Conservation (phyloP, 139 green algal genomes). For the Pycnococcus provasolii region DNA sequence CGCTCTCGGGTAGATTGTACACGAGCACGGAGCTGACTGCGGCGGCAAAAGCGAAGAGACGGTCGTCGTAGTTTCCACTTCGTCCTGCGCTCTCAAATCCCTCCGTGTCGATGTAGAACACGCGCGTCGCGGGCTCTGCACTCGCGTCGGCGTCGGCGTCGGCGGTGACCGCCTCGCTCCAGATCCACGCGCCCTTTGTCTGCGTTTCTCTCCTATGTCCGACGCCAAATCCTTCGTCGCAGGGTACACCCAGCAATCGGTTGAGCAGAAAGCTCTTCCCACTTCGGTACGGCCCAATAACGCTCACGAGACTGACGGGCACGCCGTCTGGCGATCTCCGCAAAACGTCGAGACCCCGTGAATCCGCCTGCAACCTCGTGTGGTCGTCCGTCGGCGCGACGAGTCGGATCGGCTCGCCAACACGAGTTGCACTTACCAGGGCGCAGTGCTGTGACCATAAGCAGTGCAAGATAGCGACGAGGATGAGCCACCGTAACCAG, state of each 20-base stretch:
- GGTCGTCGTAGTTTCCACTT: constrained; percentile 80
- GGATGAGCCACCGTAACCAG: no score
- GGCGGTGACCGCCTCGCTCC: constrained; percentile 53
- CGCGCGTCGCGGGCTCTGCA: constrained; percentile 14
- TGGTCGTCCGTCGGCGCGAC: no score
- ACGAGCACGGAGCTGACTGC: constrained; percentile 60
- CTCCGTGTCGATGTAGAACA: constrained; percentile 88
- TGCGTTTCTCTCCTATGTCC: constrained; percentile 79
- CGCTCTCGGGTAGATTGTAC: constrained; percentile 84
- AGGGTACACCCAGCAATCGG: constrained; percentile 72
- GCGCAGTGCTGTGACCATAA: no score
- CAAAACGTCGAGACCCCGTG: background rate
- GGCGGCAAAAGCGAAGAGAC: constrained; percentile 79
- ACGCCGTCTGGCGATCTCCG: background rate
- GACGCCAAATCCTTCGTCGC: constrained; percentile 79
- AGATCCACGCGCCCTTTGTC: constrained; percentile 90
- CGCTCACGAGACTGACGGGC: constrained; percentile 54
- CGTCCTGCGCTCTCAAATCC: constrained; percentile 84
- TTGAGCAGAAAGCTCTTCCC: constrained; percentile 89
- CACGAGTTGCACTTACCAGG: no score
- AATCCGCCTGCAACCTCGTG: no score
- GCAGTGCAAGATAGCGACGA: no score
- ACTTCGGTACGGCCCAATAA: constrained; percentile 80
- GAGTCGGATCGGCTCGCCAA: no score
- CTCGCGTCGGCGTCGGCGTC: background rate